Evolutionary conservation across 257 asterid genomes (phyloP).

Genomic region (Solanum medicagineum): DNA sequence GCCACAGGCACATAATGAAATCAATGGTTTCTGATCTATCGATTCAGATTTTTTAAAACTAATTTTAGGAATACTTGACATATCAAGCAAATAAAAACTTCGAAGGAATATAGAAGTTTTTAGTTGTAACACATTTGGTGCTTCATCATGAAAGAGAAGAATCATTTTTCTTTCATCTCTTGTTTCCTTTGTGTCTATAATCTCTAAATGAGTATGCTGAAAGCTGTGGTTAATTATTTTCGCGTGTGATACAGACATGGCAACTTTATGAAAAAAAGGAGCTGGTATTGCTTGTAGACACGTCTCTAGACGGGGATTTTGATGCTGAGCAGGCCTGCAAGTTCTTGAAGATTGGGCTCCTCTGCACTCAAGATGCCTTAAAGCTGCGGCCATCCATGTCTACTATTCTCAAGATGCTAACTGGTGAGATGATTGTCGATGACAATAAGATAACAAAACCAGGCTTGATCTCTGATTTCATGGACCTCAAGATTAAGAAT

Average conservation of each 20-base stretch:
- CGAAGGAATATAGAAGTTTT: no score
- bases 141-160: background rate
- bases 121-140: no score
- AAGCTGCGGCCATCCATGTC: slow-evolving; percentile 94
- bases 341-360: slow-evolving; percentile 69
- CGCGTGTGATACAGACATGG: slow-evolving; percentile 54
- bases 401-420: slow-evolving; percentile 58
- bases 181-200: background rate
- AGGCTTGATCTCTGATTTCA: slow-evolving; percentile 79
- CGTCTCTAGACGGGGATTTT: slow-evolving; percentile 49
- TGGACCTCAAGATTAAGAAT: slow-evolving; percentile 66
- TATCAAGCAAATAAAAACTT: no score
- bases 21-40: no score
- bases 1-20: no score
- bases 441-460: slow-evolving; percentile 57
- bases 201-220: background rate
- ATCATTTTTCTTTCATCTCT: background rate
- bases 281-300: slow-evolving; percentile 61
- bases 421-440: slow-evolving; percentile 33
- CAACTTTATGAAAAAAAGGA: slow-evolving; percentile 52
- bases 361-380: slow-evolving; percentile 82
- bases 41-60: no score
- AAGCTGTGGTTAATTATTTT: background rate
- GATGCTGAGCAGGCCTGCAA: slow-evolving; percentile 82
- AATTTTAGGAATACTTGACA: no score